Percentiles rank a stretch among this genome's conserved stretches.
phyloP scores from a whole-genome alignment of 1,284 basidiomycete species.

The Malassezia caprae region DNA sequence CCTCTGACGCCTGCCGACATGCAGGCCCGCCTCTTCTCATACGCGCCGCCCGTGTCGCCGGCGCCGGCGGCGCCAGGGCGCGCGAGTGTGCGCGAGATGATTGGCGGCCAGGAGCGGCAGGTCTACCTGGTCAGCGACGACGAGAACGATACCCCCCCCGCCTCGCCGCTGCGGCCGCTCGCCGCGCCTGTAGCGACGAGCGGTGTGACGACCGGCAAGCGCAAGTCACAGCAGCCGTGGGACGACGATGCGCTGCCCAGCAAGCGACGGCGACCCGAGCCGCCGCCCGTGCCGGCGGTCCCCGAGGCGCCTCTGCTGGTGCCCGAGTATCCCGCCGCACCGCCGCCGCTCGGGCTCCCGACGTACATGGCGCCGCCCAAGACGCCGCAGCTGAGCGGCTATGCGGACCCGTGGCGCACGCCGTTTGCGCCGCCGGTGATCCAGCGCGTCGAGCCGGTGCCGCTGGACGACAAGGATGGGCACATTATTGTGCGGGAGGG shows the following conservation, averaged over 20 bases:
- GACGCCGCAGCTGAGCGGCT: neutral
- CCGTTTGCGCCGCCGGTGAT: neutral
- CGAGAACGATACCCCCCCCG: conserved; percentile 9
- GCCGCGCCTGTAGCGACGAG: neutral
- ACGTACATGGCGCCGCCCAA: neutral
- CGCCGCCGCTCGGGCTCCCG: neutral
- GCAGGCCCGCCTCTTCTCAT: neutral
- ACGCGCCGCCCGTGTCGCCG: neutral
- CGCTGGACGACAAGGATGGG: conserved; percentile 49
- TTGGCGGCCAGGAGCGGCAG: conserved; percentile 12
- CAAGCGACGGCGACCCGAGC: conserved; percentile 15
- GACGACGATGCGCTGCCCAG: neutral
- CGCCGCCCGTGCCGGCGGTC: neutral
- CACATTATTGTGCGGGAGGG: conserved; percentile 49
- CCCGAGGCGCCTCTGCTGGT: conserved; percentile 3
- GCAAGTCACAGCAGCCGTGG: conserved; percentile 7
- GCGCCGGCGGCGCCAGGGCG: neutral
- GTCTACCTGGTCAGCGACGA: conserved; percentile 17
- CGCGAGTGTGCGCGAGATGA: conserved; percentile 11
- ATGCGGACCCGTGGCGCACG: neutral
- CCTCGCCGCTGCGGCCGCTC: conserved; percentile 2
- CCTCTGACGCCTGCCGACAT: neutral
- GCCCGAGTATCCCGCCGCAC: neutral
- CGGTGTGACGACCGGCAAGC: conserved; percentile 1
- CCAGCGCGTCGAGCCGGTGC: conserved; percentile 1